Conservation (phyloP, 2,329 filamentous ascomycete species). For the Fusarium beomiforme region DNA sequence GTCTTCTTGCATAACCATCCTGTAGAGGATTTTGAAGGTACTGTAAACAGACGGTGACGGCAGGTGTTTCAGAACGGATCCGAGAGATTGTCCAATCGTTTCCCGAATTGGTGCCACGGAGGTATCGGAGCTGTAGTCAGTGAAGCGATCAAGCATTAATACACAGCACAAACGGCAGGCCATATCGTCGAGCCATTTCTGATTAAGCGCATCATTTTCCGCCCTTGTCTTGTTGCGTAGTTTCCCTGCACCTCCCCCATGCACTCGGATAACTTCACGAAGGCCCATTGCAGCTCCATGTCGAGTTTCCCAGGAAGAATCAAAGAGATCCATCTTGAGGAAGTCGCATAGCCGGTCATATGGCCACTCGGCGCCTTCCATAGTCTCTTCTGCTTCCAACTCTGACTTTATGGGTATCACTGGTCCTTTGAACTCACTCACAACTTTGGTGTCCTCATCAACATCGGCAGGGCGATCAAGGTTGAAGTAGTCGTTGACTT, state of each 20-base stretch:
- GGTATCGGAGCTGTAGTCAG: constrained; percentile 97
- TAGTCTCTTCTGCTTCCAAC: constrained; percentile 79
- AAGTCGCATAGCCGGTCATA: constrained; percentile 95
- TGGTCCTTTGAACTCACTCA: constrained; percentile 94
- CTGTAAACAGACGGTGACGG: constrained; percentile 81
- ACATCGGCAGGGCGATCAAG: constrained; percentile 80
- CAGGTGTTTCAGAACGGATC: constrained; percentile 87
- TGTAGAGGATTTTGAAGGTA: constrained; percentile 85
- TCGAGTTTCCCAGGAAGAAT: constrained; percentile 92
- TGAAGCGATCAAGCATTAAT: constrained; percentile 96
- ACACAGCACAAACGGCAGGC: constrained; percentile 96
- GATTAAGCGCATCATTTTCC: constrained; percentile 84
- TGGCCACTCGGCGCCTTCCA: constrained; percentile 89
- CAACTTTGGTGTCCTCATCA: constrained; percentile 91
- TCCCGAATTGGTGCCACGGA: constrained; percentile 96
- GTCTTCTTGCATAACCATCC: constrained; percentile 92
- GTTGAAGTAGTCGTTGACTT: constrained; percentile 86
- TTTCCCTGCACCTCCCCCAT: constrained; percentile 88
- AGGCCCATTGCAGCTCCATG: constrained; percentile 97
- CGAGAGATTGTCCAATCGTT: constrained; percentile 92
- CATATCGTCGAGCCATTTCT: constrained; percentile 90
- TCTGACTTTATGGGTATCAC: constrained; percentile 84
- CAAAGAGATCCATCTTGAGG: constrained; percentile 91
- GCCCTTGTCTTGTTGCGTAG: constrained; percentile 72
- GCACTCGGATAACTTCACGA: constrained; percentile 89